Evolutionary conservation across 345 rosid genomes (phyloP).

Genomic region (Jatropha curcas): DNA sequence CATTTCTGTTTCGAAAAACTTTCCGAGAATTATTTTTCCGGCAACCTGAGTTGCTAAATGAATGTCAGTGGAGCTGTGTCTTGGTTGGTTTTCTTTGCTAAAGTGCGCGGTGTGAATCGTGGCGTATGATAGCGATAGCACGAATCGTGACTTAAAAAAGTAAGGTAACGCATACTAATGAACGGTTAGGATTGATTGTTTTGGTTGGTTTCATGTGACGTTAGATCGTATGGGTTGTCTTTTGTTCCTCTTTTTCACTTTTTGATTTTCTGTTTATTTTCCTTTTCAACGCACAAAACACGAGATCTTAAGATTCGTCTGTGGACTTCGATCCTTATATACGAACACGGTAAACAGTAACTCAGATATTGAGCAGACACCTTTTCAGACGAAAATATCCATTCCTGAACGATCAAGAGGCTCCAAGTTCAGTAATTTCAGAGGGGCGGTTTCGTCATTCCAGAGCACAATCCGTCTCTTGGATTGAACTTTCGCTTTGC

Average conservation of each 20-base stretch:
- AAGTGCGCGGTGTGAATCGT: constrained; percentile 16
- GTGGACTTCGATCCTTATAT: constrained; percentile 2
- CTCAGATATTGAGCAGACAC: constrained; percentile 6
- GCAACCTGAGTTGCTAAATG: neutral
- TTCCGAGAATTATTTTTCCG: neutral
- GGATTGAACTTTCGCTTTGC: constrained; percentile 5
- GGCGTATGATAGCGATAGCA: constrained; percentile 7
- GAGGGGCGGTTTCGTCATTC: constrained; percentile 19
- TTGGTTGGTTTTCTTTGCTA: neutral
- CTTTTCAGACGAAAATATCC: constrained; percentile 13
- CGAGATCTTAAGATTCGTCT: constrained; percentile 30
- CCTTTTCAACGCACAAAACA: constrained; percentile 20
- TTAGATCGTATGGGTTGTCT: neutral
- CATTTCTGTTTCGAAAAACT: neutral
- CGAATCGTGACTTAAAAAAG: neutral
- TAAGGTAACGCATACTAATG: constrained; percentile 12
- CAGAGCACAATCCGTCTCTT: neutral
- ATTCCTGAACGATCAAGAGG: neutral
- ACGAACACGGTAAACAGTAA: constrained; percentile 12
- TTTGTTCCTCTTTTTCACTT: neutral
- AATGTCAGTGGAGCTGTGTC: too few species aligned
- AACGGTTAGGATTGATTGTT: constrained; percentile 18
- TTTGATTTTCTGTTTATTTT: neutral
- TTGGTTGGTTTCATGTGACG: neutral
- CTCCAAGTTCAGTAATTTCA: neutral